phyloP scores from a whole-genome alignment of 2,329 filamentous ascomycete species.

The Plectosphaerella cucumerina region DNA sequence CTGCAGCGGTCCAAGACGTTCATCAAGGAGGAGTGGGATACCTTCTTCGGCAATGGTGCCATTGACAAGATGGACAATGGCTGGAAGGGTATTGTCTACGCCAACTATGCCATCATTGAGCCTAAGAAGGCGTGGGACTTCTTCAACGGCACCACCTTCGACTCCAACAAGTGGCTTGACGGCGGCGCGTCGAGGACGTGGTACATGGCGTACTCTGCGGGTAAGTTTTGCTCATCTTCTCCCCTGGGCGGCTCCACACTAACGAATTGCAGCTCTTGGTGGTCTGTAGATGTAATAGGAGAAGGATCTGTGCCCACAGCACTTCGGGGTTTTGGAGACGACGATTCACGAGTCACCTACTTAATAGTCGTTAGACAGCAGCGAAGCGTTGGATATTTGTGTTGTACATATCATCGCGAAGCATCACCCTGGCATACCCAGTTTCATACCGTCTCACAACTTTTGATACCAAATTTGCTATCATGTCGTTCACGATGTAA shows the following conservation, averaged over 20 bases:
- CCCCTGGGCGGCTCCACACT: neutral
- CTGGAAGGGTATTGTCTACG: conserved; percentile 82
- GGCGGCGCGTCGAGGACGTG: conserved; percentile 79
- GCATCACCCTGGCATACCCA: too few relatives aligned
- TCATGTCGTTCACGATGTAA: too few relatives aligned
- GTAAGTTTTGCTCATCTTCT: conserved; percentile 35
- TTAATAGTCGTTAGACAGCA: too few relatives aligned
- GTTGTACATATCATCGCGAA: too few relatives aligned
- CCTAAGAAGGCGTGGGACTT: conserved; percentile 66
- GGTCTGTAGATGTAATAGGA: neutral
- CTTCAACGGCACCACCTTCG: conserved; percentile 62
- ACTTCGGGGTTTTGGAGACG: too few relatives aligned
- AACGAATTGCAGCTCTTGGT: neutral
- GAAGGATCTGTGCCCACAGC: too few relatives aligned
- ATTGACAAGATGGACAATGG: conserved; percentile 63
- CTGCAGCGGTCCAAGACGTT: conserved; percentile 60
- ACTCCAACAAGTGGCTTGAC: conserved; percentile 63
- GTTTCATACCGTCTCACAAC: too few relatives aligned
- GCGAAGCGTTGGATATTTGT: too few relatives aligned
- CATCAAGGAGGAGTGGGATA: conserved; percentile 69
- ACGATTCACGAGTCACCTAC: too few relatives aligned
- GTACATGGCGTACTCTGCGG: conserved; percentile 76
- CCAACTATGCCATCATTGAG: conserved; percentile 75
- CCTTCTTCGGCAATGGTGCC: conserved; percentile 66
- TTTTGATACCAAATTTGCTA: too few relatives aligned